Base-by-base conservation (phyloP, 108 stramenopile genomes). In the Cyclotella cryptica region DNA sequence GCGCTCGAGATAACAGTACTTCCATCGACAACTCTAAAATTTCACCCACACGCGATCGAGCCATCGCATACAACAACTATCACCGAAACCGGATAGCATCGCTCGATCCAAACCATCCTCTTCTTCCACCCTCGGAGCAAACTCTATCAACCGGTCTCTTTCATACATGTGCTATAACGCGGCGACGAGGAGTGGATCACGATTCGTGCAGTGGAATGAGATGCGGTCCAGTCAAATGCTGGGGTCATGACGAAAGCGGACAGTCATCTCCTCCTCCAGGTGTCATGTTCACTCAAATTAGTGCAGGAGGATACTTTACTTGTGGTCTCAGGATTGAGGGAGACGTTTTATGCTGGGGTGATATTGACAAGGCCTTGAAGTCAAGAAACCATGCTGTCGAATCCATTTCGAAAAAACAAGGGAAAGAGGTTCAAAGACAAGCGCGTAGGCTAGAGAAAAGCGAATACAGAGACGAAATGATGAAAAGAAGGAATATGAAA, bases 181-280 rank as follows among this genome's bases (percentile, higher is more conserved):
- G 55, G 29, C 69, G 70, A 22, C 21, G 30, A 27, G 69, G 69
- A 57, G 47, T 71, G 18, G 62, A 74, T 51, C 24, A 66, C 57
- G 52, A 57, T 35, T 59, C 62, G 6, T 78, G 69, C 49, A 60
- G 76, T 26, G 54, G 44, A 18, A 60, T 46, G n/a, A 40, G 22
- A 52, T 78, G 79, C 35, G 79, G 73, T 0, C 73, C 79, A 22
- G 73, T 68, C 17, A 73, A 75, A 47, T 80, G 79, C 66, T 80
- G 66, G 66, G 79, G 73, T 21, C 65, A 75, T 44, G 68, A 80
- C 28, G 66, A 80, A 51, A 41, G 35, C 14, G 74, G 74, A 0
- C 73, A 80, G 41, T 62, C 79, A 21, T 44, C 52, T 18, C 66
- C 79, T 29, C 73, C 79, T 26, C 67, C 73, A 19, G 73, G 79